Base-by-base conservation (phyloP, 306 rosid genomes). In the Vicia villosa region DNA sequence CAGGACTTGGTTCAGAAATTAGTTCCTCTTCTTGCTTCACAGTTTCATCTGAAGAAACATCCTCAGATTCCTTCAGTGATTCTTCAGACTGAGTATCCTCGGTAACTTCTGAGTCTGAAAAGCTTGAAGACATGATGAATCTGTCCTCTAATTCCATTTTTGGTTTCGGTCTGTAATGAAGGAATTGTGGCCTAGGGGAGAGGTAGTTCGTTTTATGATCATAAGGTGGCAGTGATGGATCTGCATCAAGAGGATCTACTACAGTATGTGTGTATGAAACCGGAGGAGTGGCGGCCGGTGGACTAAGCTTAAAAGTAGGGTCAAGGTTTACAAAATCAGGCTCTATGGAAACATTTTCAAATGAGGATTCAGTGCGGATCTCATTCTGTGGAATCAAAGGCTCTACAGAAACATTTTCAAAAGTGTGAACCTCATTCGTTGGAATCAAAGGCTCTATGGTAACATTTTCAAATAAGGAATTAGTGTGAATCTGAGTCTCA, bases 151-250 rank as follows among this genome's bases (percentile, higher is more conserved):
- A 77, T 57, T 79, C 83, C 20, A 83, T 75, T 65, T 88, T 72
- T 2, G 88, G 85, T 58, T 82, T 88, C 0, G 96, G 96, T 71
- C 68, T 83, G 80, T 89, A 92, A 72, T 76, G 91, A 47, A 92
- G 96, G 70, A 92, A 92, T 76, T 84, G 92, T 3, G 98, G 96
- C 73, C 98, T 85, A 0, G 98, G 95, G 1, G 95, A 92, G 24
- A 88, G 84, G 72, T 83, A 89, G 76, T 92, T 92, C 12, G 87
- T 85, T 83, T 85, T 89, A 20, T 96, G 95, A 70, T 89, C 95
- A 69, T 88, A 89, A 8, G 96, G 91, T 38, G 87, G 86, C 40
- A 74, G 56, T 60, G 68, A 61, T 21, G 92, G 95, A 69, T 92
- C 95, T 0, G 81, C 85, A 68, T 85, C 98, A 22, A 82, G 82